A percentile compares a stretch with the other conserved stretches of the same genome.
Evolutionary conservation across 148 eudicot genomes (phyloP).

Genomic region (Rhododendron mucronatum): DNA sequence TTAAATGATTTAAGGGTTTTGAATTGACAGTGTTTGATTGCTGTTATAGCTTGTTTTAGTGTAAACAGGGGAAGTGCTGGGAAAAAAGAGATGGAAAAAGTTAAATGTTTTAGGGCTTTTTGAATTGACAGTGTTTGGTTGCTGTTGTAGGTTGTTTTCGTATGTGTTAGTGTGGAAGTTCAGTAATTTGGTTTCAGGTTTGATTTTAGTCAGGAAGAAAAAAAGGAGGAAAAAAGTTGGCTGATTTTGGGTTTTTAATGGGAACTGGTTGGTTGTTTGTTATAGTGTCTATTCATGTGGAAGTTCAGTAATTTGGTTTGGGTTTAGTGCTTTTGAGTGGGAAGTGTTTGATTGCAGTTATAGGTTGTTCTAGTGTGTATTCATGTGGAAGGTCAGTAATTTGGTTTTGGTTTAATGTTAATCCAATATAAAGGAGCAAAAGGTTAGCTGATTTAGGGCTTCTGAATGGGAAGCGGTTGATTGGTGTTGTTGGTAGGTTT

Average conservation of each 20-base stretch:
- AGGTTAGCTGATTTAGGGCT: not conserved
- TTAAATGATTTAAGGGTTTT: not conserved
- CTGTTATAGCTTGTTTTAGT: not conserved
- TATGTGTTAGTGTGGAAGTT: not conserved
- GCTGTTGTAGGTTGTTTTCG: not conserved
- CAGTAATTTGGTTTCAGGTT: not conserved
- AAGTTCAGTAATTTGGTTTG: too few relatives aligned
- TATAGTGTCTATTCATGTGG: too few relatives aligned
- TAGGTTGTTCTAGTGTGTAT: not conserved
- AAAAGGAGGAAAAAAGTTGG: not conserved
- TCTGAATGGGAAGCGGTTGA: not conserved
- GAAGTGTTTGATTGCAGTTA: not conserved
- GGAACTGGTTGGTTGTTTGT: too few relatives aligned
- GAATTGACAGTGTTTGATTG: not conserved
- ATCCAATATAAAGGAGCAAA: not conserved
- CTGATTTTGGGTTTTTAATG: too few relatives aligned
- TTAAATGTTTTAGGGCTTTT: too few relatives aligned
- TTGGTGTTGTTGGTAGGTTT: not conserved
- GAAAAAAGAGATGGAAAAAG: not conserved
- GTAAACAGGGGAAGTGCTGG: not conserved
- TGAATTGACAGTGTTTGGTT: not conserved
- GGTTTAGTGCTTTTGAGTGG: not conserved
- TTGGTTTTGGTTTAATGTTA: not conserved
- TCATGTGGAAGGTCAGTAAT: not conserved
- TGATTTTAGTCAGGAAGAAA: not conserved